Conservation (phyloP, 2,329 filamentous ascomycete genomes). For the Aureobasidium sp. region DNA sequence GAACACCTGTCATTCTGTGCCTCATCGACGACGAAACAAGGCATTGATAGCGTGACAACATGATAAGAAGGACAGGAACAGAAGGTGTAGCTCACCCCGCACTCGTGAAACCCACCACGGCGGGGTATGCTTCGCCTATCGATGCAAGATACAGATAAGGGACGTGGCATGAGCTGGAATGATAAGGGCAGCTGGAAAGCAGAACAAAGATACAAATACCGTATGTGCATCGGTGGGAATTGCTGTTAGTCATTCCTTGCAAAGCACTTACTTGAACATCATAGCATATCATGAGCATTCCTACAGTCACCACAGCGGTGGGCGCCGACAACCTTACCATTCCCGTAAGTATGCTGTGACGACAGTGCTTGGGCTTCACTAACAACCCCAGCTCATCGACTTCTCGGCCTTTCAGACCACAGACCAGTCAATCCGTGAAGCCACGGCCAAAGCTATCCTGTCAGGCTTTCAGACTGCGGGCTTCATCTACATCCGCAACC, state of each 20-base stretch:
- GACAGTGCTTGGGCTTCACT: background rate
- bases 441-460: constrained; percentile 61
- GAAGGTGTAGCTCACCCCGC: constrained; percentile 12
- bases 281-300: background rate
- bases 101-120: background rate
- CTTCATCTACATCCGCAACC: constrained; percentile 82
- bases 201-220: background rate
- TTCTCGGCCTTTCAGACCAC: constrained; percentile 62
- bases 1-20: background rate
- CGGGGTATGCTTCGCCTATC: constrained; percentile 1
- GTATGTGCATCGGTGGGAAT: background rate
- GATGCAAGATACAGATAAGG: constrained; percentile 1
- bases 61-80: constrained; percentile 1
- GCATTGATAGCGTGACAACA: background rate
- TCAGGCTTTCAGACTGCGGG: constrained; percentile 75
- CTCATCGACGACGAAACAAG: background rate
- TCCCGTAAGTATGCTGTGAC: constrained; percentile 13
- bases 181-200: background rate
- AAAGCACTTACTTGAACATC: background rate
- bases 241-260: background rate
- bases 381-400: constrained; percentile 53
- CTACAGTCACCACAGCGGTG: constrained; percentile 26
- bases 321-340: constrained; percentile 23
- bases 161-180: background rate
- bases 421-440: constrained; percentile 55